Evolutionary conservation across 306 rosid species (phyloP), one percentile per base, ranked within the genome.

Genomic region (Castanea crenata): DNA sequence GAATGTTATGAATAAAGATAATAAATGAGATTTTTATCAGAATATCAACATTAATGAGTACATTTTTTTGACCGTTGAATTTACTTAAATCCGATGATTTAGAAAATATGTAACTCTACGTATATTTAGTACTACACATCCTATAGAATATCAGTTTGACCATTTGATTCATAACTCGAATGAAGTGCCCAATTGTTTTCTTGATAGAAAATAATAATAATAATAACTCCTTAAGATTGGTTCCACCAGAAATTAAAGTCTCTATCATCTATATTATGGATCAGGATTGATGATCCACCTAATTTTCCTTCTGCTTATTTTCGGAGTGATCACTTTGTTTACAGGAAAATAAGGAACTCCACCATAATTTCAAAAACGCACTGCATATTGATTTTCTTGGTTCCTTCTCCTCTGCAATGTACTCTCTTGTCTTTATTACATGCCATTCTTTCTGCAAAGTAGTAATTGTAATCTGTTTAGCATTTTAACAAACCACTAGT

Each of bases 391-490:
- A 83, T 82, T 75, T 71, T 27, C 55, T 80, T 70, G 84, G 78
- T 77, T 87, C 81, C 20, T 82, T 86, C 77, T 82, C 88, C 73
- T 68, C 78, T n/a, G 3, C 68, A 8, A 32, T 71, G 69, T 59
- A 69, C 51, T 85, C 83, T 75, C 80, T 38, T 67, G 78, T 78
- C 80, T 57, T 86, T 61, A 23, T 76, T 69, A 32, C 68, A 55
- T 77, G 31, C 21, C 70, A 73, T 74, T 88, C 92, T 76, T 82
- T 85, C 93, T 92, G 89, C 83, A 85, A 34, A 46, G 57, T 29
- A 77, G 76, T 63, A 56, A 34, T 1, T 20, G 35, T 77, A 31
- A 11, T 1, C 41, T 52, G 23, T 56, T 76, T 70, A 75, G 74
- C 67, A 78, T 5, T 74, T 19, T 55, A 18, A 12, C 51, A 41